phyloP scores from a whole-genome alignment of 768 basidiomycete genomes.

The Pleurotus djamor region DNA sequence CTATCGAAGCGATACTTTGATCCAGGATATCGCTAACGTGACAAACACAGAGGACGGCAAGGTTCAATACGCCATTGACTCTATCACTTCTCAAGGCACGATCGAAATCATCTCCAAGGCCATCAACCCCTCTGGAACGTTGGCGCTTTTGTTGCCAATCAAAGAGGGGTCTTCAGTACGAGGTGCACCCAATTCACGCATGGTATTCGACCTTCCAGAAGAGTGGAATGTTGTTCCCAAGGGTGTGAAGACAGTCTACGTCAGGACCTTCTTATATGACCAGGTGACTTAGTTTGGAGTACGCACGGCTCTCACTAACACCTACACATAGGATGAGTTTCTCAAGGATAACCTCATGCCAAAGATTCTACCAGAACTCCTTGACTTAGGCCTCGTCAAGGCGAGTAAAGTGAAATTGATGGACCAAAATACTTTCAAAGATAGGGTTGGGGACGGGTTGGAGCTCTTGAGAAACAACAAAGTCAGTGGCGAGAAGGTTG shows the following conservation, averaged over 20 bases:
- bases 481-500: constrained; percentile 37
- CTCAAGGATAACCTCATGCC: constrained; percentile 43
- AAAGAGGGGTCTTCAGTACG: constrained; percentile 40
- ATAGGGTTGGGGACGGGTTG: constrained; percentile 37
- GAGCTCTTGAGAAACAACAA: constrained; percentile 44
- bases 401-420: constrained; percentile 38
- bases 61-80: constrained; percentile 32
- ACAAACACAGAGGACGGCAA: constrained; percentile 27
- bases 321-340: constrained; percentile 29
- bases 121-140: constrained; percentile 31
- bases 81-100: constrained; percentile 30
- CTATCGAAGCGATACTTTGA: constrained; percentile 33
- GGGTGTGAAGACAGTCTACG: constrained; percentile 30
- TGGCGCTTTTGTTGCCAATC: constrained; percentile 44
- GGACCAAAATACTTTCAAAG: constrained; percentile 38
- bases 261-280: constrained; percentile 39
- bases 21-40: constrained; percentile 28
- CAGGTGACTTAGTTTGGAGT: constrained; percentile 23
- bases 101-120: constrained; percentile 33
- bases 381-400: constrained; percentile 33
- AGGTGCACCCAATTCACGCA: constrained; percentile 19
- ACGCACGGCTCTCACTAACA: background rate
- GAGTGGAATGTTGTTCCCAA: constrained; percentile 34
- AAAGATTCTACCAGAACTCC: constrained; percentile 39
- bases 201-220: constrained; percentile 29